Evolutionary conservation across 371 early-diverging fungal genomes (phyloP).

Genomic region (Smittium mucronatum): DNA sequence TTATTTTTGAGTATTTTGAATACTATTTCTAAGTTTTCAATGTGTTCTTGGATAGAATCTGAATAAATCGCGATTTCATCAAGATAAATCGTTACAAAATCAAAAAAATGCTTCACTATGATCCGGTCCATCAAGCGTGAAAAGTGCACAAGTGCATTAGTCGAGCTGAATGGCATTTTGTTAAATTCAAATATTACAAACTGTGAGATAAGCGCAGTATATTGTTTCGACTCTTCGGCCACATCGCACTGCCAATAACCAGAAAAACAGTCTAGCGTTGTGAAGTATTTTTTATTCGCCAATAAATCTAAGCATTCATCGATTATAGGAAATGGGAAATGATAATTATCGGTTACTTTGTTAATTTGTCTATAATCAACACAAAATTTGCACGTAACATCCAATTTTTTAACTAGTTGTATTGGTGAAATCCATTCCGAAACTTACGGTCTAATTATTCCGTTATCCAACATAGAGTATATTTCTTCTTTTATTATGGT

Average conservation of each 20-base stretch:
- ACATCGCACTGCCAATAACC: slow-evolving; percentile 3
- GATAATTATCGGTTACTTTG: slow-evolving; percentile 26
- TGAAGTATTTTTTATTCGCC: background rate
- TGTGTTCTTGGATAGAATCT: background rate
- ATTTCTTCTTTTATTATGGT: too few species aligned
- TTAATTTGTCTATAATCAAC: slow-evolving; percentile 39
- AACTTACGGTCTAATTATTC: too few species aligned
- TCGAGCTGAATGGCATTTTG: background rate
- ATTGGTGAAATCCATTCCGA: too few species aligned
- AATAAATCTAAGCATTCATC: slow-evolving; percentile 30
- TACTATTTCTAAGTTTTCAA: background rate
- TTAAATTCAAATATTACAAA: background rate
- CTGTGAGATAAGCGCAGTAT: background rate
- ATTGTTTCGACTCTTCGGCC: background rate
- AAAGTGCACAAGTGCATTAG: slow-evolving; percentile 6
- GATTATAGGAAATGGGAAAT: slow-evolving; percentile 33
- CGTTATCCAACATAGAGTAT: too few species aligned
- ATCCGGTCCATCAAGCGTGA: background rate
- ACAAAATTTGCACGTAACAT: too few species aligned
- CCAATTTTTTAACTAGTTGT: too few species aligned
- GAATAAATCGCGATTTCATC: slow-evolving; percentile 3
- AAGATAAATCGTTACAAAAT: slow-evolving; percentile 1
- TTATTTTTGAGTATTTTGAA: background rate
- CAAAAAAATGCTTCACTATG: background rate
- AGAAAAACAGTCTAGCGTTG: background rate